These are phyloP conservation scores for Ophioceras dolichostomum DNA, from an alignment of 2,329 filamentous ascomycete species.

Conservation along the genomic window DNA sequence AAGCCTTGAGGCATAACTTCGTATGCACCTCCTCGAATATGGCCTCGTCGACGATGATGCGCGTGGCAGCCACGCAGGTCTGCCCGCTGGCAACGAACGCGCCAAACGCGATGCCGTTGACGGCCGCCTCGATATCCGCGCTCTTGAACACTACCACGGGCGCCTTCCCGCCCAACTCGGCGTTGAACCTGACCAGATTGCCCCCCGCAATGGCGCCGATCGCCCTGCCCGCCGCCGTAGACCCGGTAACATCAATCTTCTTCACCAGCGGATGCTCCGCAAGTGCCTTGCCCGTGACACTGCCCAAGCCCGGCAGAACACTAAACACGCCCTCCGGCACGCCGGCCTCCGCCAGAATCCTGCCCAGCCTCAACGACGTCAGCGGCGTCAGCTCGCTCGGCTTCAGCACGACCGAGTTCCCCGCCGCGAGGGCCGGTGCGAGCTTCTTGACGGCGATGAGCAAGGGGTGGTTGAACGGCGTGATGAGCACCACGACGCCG, in stretches of 20 bases:
- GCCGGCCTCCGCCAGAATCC: conserved; percentile 51
- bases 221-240: conserved; percentile 55
- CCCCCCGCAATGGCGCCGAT: conserved; percentile 54
- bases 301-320: conserved; percentile 43
- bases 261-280: conserved; percentile 37
- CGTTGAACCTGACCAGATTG: conserved; percentile 58
- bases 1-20: conserved; percentile 50
- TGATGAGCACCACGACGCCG: conserved; percentile 44
- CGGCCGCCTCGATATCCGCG: conserved; percentile 52
- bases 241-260: conserved; percentile 67
- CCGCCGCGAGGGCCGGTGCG: conserved; percentile 45
- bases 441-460: conserved; percentile 48
- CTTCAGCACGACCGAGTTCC: conserved; percentile 49
- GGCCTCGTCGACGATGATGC: conserved; percentile 59
- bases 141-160: conserved; percentile 56
- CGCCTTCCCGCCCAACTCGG: conserved; percentile 61
- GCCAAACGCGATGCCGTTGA: conserved; percentile 55
- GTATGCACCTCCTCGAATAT: conserved; percentile 54
- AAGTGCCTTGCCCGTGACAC: conserved; percentile 37
- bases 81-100: conserved; percentile 43
- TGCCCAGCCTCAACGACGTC: conserved; percentile 45
- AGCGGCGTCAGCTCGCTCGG: conserved; percentile 51
- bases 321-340: conserved; percentile 60
- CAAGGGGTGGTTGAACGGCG: conserved; percentile 46
- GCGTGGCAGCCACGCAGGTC: conserved; percentile 56